These are phyloP conservation scores for Ceratobasidium sp. DNA, from an alignment of 1,284 basidiomycete genomes.

Conservation along the genomic window DNA sequence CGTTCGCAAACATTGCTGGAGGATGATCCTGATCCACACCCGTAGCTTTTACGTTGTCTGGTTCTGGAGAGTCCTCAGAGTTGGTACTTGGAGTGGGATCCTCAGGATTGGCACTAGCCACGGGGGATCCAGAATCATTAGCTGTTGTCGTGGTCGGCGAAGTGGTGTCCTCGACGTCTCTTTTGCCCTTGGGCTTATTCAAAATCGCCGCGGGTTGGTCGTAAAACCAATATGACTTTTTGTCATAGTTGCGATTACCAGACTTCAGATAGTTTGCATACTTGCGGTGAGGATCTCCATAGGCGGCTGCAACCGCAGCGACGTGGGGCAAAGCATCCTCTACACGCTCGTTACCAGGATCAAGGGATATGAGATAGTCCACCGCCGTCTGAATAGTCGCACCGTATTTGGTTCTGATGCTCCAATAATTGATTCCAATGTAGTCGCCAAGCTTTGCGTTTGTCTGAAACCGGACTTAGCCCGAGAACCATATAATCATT, in stretches of 20 bases:
- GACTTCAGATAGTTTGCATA: constrained; percentile 57
- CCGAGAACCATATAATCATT: constrained; percentile 40
- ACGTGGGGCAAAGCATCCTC: constrained; percentile 60
- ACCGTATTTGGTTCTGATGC: constrained; percentile 42
- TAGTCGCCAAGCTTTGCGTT: constrained; percentile 56
- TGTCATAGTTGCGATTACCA: constrained; percentile 51
- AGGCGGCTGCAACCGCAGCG: constrained; percentile 59
- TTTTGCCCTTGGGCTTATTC: not conserved
- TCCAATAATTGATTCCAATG: constrained; percentile 47
- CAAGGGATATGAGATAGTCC: constrained; percentile 46
- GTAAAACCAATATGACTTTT: constrained; percentile 60
- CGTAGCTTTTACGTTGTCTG: not conserved
- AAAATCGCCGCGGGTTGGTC: constrained; percentile 53
- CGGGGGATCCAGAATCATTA: not conserved
- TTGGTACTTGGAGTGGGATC: not conserved
- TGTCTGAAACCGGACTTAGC: constrained; percentile 39
- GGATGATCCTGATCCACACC: constrained; percentile 33
- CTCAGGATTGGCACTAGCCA: not conserved
- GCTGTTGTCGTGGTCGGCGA: constrained; percentile 6
- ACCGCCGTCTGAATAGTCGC: constrained; percentile 47
- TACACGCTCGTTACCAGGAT: constrained; percentile 49
- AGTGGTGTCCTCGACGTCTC: not conserved
- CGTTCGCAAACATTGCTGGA: constrained; percentile 53
- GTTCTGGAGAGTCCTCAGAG: not conserved
- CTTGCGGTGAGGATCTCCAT: constrained; percentile 62